phyloP scores from a whole-genome alignment of 192 early-diverging fungal species.

The Pilobolus umbonatus region DNA sequence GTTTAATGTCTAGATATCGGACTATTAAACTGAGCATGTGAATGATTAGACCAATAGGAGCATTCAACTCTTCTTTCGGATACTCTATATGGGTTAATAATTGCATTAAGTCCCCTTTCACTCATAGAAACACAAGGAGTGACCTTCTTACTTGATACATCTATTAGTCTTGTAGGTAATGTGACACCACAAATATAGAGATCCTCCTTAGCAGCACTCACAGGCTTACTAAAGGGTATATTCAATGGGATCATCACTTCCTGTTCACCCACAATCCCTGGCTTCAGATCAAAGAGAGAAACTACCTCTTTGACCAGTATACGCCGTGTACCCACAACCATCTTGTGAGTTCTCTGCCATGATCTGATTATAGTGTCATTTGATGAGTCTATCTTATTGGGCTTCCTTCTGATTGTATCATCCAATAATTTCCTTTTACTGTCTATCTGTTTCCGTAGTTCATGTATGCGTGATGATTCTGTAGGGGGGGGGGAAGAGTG shows the following conservation, averaged over 20 bases:
- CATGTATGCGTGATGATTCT: slow-evolving; percentile 1
- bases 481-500: too few relatives aligned
- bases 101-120: background rate
- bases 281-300: slow-evolving; percentile 48
- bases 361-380: background rate
- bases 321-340: slow-evolving; percentile 36
- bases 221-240: too few relatives aligned
- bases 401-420: slow-evolving; percentile 1
- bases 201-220: slow-evolving; percentile 12
- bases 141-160: slow-evolving; percentile 26
- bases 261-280: slow-evolving; percentile 1
- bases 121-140: background rate
- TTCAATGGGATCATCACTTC: background rate
- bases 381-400: background rate
- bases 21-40: slow-evolving; percentile 44
- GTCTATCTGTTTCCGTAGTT: slow-evolving; percentile 10
- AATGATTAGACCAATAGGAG: slow-evolving; percentile 48
- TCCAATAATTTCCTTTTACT: background rate
- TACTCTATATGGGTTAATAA: slow-evolving; percentile 5
- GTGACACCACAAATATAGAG: slow-evolving; percentile 17
- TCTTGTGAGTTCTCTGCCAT: slow-evolving; percentile 42
- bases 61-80: slow-evolving; percentile 45
- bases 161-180: slow-evolving; percentile 20
- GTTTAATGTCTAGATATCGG: slow-evolving; percentile 49
- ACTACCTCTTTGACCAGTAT: slow-evolving; percentile 46